Percentiles rank a stretch among this genome's conserved stretches.
Conservation (phyloP, 23 red algal species). For the Pyropia yezoensis region DNA sequence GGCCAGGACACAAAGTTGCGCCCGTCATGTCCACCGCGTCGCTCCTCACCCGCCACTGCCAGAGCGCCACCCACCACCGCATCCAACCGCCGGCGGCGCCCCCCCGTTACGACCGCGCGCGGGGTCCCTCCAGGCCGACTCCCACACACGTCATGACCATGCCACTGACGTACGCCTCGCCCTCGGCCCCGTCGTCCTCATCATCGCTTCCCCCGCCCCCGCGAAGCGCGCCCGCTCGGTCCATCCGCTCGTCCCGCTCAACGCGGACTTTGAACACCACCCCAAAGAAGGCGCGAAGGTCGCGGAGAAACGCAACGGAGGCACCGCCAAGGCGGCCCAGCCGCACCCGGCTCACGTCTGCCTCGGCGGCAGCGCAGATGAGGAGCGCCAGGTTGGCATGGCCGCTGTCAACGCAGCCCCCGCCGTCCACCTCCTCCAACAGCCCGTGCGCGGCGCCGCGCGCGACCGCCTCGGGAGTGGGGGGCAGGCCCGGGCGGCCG, state of each 20-base stretch:
- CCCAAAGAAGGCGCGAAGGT: conserved; percentile 64
- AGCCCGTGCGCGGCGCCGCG: conserved; percentile 33
- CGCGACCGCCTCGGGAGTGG: conserved; percentile 22
- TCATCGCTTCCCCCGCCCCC: conserved; percentile 3
- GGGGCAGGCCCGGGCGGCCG: conserved; percentile 6
- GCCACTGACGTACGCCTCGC: conserved; percentile 7
- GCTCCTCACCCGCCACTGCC: no score
- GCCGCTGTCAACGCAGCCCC: conserved; percentile 46
- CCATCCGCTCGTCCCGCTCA: conserved; percentile 6
- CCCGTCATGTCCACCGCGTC: no score
- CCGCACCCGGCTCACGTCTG: conserved; percentile 48
- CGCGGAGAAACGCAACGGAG: conserved; percentile 47
- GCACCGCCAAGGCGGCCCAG: conserved; percentile 44
- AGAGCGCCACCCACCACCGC: no score
- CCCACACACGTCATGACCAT: conserved; percentile 49
- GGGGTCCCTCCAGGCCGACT: conserved; percentile 12
- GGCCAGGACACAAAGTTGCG: no score
- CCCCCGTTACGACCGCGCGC: no score
- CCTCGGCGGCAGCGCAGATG: conserved; percentile 46
- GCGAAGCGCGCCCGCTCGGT: background rate
- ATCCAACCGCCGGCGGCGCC: no score
- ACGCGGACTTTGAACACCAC: conserved; percentile 53
- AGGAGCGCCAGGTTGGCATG: conserved; percentile 45
- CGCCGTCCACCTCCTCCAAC: conserved; percentile 51
- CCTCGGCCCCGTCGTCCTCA: conserved; percentile 2